Evolutionary conservation across 2,329 filamentous ascomycete genomes (phyloP).

Genomic region (Myriosclerotinia scirpicola): DNA sequence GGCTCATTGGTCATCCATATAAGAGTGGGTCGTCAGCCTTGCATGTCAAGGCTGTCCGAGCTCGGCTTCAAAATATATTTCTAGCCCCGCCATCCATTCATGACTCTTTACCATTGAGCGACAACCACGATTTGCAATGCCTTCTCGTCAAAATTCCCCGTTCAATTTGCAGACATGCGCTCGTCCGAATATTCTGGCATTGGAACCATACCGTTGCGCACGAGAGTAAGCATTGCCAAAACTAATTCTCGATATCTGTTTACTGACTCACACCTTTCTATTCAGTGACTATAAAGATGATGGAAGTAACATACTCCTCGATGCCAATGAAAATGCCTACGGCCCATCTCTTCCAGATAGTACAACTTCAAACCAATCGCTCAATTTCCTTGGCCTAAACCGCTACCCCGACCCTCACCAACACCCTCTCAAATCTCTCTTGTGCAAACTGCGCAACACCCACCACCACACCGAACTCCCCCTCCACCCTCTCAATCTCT

Average conservation of each 20-base stretch:
- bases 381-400: conserved; percentile 81
- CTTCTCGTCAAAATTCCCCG: conserved; percentile 48
- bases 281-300: conserved; percentile 96
- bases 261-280: conserved; percentile 39
- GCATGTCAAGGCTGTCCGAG: conserved; percentile 18
- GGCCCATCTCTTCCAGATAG: conserved; percentile 68
- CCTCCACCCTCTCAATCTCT: conserved; percentile 79
- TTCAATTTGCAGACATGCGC: conserved; percentile 76
- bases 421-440: conserved; percentile 75
- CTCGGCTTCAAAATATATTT: conserved; percentile 23
- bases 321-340: conserved; percentile 97
- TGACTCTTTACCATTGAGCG: conserved; percentile 10
- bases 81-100: conserved; percentile 1
- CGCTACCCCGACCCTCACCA: conserved; percentile 98
- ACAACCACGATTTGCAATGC: conserved; percentile 29
- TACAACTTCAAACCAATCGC: conserved; percentile 49
- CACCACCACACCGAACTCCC: conserved; percentile 73
- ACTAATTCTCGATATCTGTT: not conserved
- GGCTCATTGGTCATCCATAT: not conserved
- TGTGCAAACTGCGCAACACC: conserved; percentile 86
- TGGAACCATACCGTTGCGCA: conserved; percentile 79
- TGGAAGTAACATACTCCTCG: conserved; percentile 90
- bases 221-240: conserved; percentile 61
- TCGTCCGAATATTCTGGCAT: conserved; percentile 71
- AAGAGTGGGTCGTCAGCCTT: conserved; percentile 12